A percentile compares a stretch with the other conserved stretches of the same genome.
Evolutionary conservation across 805 yeast species (phyloP).

Genomic region (Myxozyma kluyveri): DNA sequence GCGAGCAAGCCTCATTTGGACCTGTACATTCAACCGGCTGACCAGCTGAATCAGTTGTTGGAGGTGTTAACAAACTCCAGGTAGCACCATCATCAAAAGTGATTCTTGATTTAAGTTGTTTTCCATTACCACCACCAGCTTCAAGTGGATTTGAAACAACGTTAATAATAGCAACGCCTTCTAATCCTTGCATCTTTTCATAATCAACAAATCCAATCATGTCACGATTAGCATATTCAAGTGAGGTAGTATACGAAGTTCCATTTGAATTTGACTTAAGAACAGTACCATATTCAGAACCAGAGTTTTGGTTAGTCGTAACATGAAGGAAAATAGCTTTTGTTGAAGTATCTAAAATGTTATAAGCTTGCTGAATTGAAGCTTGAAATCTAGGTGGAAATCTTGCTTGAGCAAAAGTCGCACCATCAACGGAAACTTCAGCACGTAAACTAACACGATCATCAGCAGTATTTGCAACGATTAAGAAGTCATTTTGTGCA

Average conservation of each 20-base stretch:
- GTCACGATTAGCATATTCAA: slow-evolving; percentile 73
- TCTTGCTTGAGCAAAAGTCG: slow-evolving; percentile 67
- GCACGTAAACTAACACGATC: slow-evolving; percentile 59
- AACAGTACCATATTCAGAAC: slow-evolving; percentile 69
- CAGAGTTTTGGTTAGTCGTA: slow-evolving; percentile 54
- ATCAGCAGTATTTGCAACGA: slow-evolving; percentile 61
- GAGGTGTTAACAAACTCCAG: slow-evolving; percentile 74
- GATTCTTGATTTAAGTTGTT: slow-evolving; percentile 66
- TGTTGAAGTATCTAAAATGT: slow-evolving; percentile 70
- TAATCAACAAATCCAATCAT: slow-evolving; percentile 76
- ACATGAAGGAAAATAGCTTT: slow-evolving; percentile 79
- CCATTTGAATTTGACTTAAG: slow-evolving; percentile 91
- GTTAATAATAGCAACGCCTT: slow-evolving; percentile 79
- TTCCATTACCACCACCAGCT: slow-evolving; percentile 46
- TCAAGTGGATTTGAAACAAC: slow-evolving; percentile 57
- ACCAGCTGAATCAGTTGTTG: slow-evolving; percentile 60
- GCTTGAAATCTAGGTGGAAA: slow-evolving; percentile 68
- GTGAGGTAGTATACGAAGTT: slow-evolving; percentile 70
- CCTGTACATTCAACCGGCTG: slow-evolving; percentile 52
- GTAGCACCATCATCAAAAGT: slow-evolving; percentile 90
- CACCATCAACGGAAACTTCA: slow-evolving; percentile 75
- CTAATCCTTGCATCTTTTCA: slow-evolving; percentile 76
- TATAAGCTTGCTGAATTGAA: slow-evolving; percentile 66
- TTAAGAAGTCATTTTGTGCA: slow-evolving; percentile 62
- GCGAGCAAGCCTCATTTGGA: slow-evolving; percentile 62